Evolutionary conservation across 176 grass and related monocot genomes (phyloP).

Genomic region (Bonia amplexicaulis): DNA sequence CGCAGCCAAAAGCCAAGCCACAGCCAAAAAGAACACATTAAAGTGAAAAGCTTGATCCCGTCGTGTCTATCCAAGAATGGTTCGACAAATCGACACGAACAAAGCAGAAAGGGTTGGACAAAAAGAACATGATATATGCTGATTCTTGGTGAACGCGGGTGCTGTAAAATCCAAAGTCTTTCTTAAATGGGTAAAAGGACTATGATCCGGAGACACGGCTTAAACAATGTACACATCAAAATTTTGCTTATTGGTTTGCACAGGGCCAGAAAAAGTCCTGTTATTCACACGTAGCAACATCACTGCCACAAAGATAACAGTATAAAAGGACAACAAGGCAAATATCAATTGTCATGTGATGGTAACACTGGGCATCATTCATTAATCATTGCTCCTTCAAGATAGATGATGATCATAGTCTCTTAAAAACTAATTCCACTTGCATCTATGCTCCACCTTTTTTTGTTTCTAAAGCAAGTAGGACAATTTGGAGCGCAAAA

Average conservation of each 20-base stretch:
- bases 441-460: constrained; percentile 31
- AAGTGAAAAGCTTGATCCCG: background rate
- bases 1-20: too few species aligned
- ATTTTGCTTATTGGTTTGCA: background rate
- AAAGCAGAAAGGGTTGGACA: background rate
- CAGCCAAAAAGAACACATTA: too few species aligned
- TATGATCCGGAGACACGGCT: background rate
- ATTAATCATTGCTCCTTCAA: constrained; percentile 10
- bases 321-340: background rate
- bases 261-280: constrained; percentile 15
- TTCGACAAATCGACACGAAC: background rate
- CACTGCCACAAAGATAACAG: constrained; percentile 22
- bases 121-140: background rate
- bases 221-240: background rate
- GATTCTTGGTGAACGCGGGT: background rate
- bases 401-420: constrained; percentile 16
- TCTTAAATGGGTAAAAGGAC: background rate
- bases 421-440: constrained; percentile 26
- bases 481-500: constrained; percentile 26
- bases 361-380: constrained; percentile 3
- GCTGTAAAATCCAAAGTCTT: background rate
- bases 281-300: constrained; percentile 44
- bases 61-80: background rate
- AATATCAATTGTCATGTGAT: constrained; percentile 18
- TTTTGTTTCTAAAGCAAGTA: constrained; percentile 17